Evolutionary conservation across 2,329 filamentous ascomycete species (phyloP), one percentile per base, ranked within the genome.

Genomic region (Volutella citrinella): DNA sequence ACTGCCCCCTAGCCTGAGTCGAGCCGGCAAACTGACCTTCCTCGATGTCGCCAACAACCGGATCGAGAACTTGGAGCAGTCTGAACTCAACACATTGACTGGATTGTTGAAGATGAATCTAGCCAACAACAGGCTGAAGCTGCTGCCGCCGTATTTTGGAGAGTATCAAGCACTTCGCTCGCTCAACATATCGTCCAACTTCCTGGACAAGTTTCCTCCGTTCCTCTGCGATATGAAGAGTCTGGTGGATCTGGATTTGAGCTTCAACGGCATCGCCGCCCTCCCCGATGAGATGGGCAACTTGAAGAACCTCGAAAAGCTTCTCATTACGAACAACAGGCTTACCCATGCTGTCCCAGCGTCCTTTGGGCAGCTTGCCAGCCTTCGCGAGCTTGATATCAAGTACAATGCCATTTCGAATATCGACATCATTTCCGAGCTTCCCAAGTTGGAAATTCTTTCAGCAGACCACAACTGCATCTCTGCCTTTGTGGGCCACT

Each of bases 311-410:
- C 67, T 98, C 22, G 93, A 97, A 62, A 82, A 90, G 45, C 76
- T 98, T 19, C 88, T 93, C 66, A 91, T 95, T 49, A 97, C 93
- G 3, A 98, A 98, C 65, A 98, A 98, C 63, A 82, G 85, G 41
- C 69, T 98, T 11, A 75, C 77, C 14, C 87, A 87, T 4, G 72
- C 81, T 7, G 79, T 97, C 21, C 86, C 89, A 8, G 66, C 76
- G 3, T 76, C 80, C 0, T 86, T 97, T 54, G 76, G 71, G 42
- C 72, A 84, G n/a, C 67, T 97, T 7, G 65, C 75, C 28, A 94
- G 77, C 52, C 69, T 98, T 32, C 87, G 87, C 43, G 91, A 97
- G 61, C 79, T 98, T 26, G 93, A 98, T 61, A 82, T 95, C 45
- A 88, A 95, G 45, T 97, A 94, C 69, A 98, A 98, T 56, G 74